Base-by-base conservation (phyloP, 2,329 filamentous ascomycete species). In the Cercospora sp. region DNA sequence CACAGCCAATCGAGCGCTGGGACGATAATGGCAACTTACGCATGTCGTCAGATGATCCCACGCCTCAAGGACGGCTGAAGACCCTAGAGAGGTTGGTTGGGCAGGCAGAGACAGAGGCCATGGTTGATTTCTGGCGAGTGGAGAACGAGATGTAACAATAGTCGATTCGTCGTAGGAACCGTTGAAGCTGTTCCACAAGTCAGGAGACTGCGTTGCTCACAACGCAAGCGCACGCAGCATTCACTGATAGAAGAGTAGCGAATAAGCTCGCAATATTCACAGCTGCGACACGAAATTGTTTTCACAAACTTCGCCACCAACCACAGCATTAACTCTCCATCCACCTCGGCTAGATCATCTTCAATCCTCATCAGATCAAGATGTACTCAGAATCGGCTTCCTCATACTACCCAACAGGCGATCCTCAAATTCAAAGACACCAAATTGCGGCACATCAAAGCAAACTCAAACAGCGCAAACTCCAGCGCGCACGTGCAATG, bases 101-200 rank as follows among this genome's bases (percentile, higher is more conserved):
- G 4, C 72, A 75, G 20, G 72, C 73, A 23, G 70, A 74, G 42
- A 77, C 70, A 16, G 63, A 31, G 26, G 74, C 75, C n/a, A 72
- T 82, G 53, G 61, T 77, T n/a, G 74, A 75, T 12, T 82, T 81
- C 68, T 82, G 81, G 80, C 69, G 63, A 30, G 71, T 74, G 42
- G 78, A 81, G 68, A 73, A 71, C 69, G 64, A 68, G 26, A 66
- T 71, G 61, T 62, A 26, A 62, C n/a, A 2, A 4, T 3, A 26
- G 0, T 33, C 9, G 3, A 5, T 13, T 13, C n/a, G 16, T 53
- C 7, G 16, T 13, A 53, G 7, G 23, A 23, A 8, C 23, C 6
- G 1, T 16, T 5, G 23, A 28, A 4, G 13, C 13, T 5, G 7
- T 1, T 7, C 3, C 12, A 28, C 5, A 16, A 28, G 20, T 53